phyloP scores from a whole-genome alignment of 1,284 basidiomycete genomes.

The Apiotrichum montevideense region DNA sequence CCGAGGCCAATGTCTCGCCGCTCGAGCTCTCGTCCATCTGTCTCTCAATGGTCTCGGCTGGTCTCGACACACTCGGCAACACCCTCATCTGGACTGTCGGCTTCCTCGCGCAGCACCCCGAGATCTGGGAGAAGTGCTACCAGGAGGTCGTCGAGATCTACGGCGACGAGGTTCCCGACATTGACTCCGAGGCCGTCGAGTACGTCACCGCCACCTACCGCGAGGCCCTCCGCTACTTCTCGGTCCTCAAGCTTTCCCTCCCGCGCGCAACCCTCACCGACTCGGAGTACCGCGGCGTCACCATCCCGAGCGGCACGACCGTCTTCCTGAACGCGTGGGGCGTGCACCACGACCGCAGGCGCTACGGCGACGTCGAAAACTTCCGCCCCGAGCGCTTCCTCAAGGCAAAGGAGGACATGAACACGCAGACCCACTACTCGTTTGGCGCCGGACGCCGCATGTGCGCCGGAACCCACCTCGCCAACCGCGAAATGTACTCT shows the following conservation, averaged over 20 bases:
- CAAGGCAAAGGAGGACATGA: conserved; percentile 8
- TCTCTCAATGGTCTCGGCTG: conserved; percentile 20
- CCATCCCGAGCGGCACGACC: conserved; percentile 31
- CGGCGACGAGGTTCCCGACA: conserved; percentile 13
- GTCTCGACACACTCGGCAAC: conserved; percentile 21
- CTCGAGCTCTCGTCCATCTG: conserved; percentile 19
- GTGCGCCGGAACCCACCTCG: conserved; percentile 20
- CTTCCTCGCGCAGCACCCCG: conserved; percentile 17
- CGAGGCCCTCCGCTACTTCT: conserved; percentile 18
- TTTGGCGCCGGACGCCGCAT: conserved; percentile 21
- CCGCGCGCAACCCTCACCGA: conserved; percentile 18
- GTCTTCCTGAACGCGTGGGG: conserved; percentile 39
- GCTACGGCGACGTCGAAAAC: conserved; percentile 15
- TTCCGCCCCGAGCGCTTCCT: conserved; percentile 21
- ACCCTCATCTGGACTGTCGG: conserved; percentile 19
- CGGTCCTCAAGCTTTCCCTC: conserved; percentile 19
- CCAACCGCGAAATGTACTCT: conserved; percentile 20
- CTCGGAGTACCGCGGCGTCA: conserved; percentile 26
- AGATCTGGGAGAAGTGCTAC: conserved; percentile 17
- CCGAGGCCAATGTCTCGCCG: conserved; percentile 15
- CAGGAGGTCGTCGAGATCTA: conserved; percentile 9
- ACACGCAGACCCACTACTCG: conserved; percentile 14
- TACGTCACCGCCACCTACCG: conserved; percentile 15
- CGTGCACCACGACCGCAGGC: conserved; percentile 25
- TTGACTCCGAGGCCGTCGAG: conserved; percentile 11